phyloP scores from a whole-genome alignment of 805 yeast species.

The Metschnikowia shivogae region DNA sequence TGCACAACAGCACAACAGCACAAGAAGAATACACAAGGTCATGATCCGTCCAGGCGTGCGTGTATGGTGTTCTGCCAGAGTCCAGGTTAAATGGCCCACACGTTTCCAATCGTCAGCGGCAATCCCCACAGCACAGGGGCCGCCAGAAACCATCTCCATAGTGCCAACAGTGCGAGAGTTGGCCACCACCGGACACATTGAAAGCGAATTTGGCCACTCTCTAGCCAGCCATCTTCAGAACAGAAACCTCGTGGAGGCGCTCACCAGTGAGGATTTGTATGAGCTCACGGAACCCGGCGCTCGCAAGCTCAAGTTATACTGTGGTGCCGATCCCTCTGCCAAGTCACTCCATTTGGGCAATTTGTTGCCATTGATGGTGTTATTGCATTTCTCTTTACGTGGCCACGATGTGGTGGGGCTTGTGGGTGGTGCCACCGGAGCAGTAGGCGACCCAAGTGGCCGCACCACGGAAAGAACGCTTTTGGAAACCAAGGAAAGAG shows the following conservation, averaged over 20 bases:
- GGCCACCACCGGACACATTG: constrained; percentile 17
- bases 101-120: constrained; percentile 8
- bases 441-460: constrained; percentile 96
- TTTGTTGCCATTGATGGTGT: constrained; percentile 76
- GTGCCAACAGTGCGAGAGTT: constrained; percentile 34
- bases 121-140: constrained; percentile 13
- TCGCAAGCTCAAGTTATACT: constrained; percentile 57
- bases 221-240: constrained; percentile 35
- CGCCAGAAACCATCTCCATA: constrained; percentile 34
- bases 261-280: constrained; percentile 36
- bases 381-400: constrained; percentile 75
- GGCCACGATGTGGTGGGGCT: constrained; percentile 84
- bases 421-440: constrained; percentile 94
- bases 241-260: constrained; percentile 35
- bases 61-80: background rate
- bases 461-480: constrained; percentile 67
- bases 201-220: constrained; percentile 25
- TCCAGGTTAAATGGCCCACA: background rate
- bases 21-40: too few species aligned
- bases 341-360: constrained; percentile 87
- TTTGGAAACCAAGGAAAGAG: constrained; percentile 50
- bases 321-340: constrained; percentile 98
- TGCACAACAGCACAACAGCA: too few species aligned
- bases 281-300: constrained; percentile 24
- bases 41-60: background rate